These are phyloP conservation scores for Hypoxylon lenormandii DNA, from an alignment of 495 filamentous ascomycete species.

Conservation along the genomic window DNA sequence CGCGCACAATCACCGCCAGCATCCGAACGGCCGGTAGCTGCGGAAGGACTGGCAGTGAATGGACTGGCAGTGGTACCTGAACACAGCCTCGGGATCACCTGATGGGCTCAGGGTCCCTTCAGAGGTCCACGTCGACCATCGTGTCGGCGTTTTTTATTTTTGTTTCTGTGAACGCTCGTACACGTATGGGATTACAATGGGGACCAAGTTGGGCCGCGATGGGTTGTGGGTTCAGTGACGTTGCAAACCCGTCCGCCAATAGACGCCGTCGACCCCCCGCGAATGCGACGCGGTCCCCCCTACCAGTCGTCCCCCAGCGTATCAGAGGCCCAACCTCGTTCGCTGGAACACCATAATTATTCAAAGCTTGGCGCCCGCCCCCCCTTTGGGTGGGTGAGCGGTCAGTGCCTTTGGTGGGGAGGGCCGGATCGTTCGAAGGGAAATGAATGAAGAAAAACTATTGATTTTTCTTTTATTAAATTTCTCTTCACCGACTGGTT, in stretches of 20 bases:
- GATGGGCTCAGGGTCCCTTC: constrained; percentile 21
- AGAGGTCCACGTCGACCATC: constrained; percentile 42
- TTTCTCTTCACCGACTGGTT: constrained; percentile 10
- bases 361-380: constrained; percentile 37
- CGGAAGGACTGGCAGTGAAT: constrained; percentile 9
- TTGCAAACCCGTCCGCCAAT: constrained; percentile 43
- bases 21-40: constrained; percentile 5
- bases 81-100: constrained; percentile 18
- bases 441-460: constrained; percentile 17
- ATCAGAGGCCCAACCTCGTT: constrained; percentile 40
- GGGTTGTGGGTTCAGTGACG: constrained; percentile 37
- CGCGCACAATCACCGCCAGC: constrained; percentile 1
- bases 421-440: constrained; percentile 16
- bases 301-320: constrained; percentile 42
- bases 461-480: constrained; percentile 16
- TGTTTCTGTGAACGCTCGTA: constrained; percentile 19
- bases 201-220: constrained; percentile 39
- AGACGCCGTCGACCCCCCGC: constrained; percentile 40
- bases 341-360: constrained; percentile 40
- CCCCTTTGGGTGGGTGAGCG: constrained; percentile 27
- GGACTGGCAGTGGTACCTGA: constrained; percentile 8
- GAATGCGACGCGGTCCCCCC: constrained; percentile 34
- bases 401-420: constrained; percentile 41
- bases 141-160: constrained; percentile 30
- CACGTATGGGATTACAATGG: constrained; percentile 29